phyloP scores from a whole-genome alignment of 192 early-diverging fungal species.

The Coemansia erecta region DNA sequence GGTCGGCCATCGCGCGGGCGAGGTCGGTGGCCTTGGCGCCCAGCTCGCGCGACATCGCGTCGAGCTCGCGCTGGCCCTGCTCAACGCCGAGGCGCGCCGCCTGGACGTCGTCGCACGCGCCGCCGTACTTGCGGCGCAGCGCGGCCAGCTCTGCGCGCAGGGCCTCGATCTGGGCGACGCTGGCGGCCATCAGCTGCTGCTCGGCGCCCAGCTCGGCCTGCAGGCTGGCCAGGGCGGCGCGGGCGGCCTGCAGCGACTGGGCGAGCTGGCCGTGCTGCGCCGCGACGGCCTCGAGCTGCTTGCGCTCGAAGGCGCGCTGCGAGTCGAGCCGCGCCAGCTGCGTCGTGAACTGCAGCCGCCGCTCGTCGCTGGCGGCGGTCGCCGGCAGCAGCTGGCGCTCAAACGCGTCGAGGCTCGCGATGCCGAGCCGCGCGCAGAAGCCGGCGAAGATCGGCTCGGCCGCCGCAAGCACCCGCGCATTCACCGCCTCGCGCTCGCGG shows the following conservation, averaged over 20 bases:
- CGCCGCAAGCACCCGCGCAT: constrained; percentile 50
- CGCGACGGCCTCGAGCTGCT: constrained; percentile 62
- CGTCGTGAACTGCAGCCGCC: constrained; percentile 71
- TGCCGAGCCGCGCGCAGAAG: constrained; percentile 74
- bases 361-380: constrained; percentile 72
- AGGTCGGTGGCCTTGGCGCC: constrained; percentile 56
- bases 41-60: constrained; percentile 43
- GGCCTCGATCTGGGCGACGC: constrained; percentile 44
- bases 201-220: constrained; percentile 51
- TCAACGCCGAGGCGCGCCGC: constrained; percentile 69
- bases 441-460: constrained; percentile 73
- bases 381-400: constrained; percentile 71
- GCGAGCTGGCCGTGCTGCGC: constrained; percentile 62
- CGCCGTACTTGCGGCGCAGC: constrained; percentile 55
- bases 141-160: constrained; percentile 55
- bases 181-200: constrained; percentile 50
- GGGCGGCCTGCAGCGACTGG: constrained; percentile 49
- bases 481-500: constrained; percentile 40
- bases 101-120: constrained; percentile 58
- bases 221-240: constrained; percentile 28
- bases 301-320: constrained; percentile 75
- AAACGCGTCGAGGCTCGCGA: constrained; percentile 82
- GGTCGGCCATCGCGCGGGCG: constrained; percentile 76
- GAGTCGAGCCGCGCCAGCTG: constrained; percentile 76
- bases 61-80: constrained; percentile 60